Base-by-base conservation (phyloP, 345 rosid genomes). In the Stellera chamaejasme region DNA sequence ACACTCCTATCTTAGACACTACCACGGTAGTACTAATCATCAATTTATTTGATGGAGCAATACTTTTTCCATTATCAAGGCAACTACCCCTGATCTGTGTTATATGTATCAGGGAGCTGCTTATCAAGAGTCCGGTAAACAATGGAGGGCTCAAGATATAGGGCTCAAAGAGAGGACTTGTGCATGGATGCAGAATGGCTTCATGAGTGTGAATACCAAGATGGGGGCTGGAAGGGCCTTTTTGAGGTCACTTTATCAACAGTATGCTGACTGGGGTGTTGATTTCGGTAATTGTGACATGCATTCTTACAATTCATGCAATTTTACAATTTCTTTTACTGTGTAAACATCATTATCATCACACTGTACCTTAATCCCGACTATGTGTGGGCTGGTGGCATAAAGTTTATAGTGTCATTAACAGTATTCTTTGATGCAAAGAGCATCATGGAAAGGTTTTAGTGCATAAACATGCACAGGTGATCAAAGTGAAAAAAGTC, bases 241-340 rank as follows among this genome's bases (percentile, higher is more conserved):
- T 78, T 75, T 91, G 75, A 79, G 78, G 73, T 91, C 98, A 15
- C 90, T 88, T 64, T 83, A 88, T 68, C 63, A 66, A 59, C 92
- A 82, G 64, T 91, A 88, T 66, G 90, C 90, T 0, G 90, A 81
- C 48, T 91, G 98, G 98, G 98, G 96, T 4, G 84, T 91, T 19
- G 98, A 91, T 82, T 88, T 91, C 61, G 85, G 96, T 91, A 77
- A 87, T 45, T 8, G 45, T 64, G 48, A 14, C 32, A 14, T 4
- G 32, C 54, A 52, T 16, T 55, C 28, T 48, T 55, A 45, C 53
- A 36, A 16, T 28, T 51, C 52, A 54, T 56, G 26, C 60, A 32
- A 32, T 32, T 32, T 32, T 4, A 32, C 39, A 32, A 32, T 32
- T 32, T 8, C 39, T 32, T 32, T 32, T 32, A 32, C 39, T 3